Evolutionary conservation across 768 basidiomycete genomes (phyloP).

Genomic region (Cyclocybe aegerita): DNA sequence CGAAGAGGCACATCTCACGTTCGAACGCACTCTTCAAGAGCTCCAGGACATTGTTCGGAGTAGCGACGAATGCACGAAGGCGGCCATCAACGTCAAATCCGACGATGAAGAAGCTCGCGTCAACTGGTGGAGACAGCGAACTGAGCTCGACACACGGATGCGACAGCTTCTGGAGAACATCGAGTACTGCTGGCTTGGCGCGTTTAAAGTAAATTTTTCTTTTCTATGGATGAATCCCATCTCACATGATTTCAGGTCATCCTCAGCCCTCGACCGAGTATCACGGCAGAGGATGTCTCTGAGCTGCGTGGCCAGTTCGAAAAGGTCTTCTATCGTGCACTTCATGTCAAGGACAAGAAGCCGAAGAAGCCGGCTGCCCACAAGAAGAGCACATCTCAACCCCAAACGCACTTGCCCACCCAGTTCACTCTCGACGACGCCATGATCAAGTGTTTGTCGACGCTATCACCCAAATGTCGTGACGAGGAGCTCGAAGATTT

Average conservation of each 20-base stretch:
- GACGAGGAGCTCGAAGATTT: conserved; percentile 97
- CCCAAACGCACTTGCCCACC: conserved; percentile 32
- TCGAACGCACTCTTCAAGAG: conserved; percentile 71
- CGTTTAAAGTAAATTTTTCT: conserved; percentile 76
- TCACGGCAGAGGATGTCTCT: conserved; percentile 44
- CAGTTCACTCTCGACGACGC: conserved; percentile 65
- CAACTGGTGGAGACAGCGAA: conserved; percentile 86
- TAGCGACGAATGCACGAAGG: conserved; percentile 75
- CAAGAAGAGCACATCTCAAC: conserved; percentile 32
- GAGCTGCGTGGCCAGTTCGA: conserved; percentile 71
- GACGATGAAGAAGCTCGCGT: conserved; percentile 63
- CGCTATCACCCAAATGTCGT: conserved; percentile 74
- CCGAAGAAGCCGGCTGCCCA: conserved; percentile 34
- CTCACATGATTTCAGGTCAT: conserved; percentile 49
- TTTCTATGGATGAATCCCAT: not conserved
- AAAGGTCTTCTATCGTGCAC: conserved; percentile 68
- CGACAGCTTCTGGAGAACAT: conserved; percentile 76
- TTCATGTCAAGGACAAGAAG: conserved; percentile 64
- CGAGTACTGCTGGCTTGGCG: conserved; percentile 96
- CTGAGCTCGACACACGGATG: conserved; percentile 74
- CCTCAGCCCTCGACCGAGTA: conserved; percentile 45
- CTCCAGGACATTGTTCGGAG: conserved; percentile 75
- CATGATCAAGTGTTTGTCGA: conserved; percentile 85
- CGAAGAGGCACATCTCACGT: conserved; percentile 70
- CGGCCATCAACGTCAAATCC: conserved; percentile 68